Evolutionary conservation across 176 grass and related monocot genomes (phyloP).

Genomic region (Bolboschoenus planiculmis): DNA sequence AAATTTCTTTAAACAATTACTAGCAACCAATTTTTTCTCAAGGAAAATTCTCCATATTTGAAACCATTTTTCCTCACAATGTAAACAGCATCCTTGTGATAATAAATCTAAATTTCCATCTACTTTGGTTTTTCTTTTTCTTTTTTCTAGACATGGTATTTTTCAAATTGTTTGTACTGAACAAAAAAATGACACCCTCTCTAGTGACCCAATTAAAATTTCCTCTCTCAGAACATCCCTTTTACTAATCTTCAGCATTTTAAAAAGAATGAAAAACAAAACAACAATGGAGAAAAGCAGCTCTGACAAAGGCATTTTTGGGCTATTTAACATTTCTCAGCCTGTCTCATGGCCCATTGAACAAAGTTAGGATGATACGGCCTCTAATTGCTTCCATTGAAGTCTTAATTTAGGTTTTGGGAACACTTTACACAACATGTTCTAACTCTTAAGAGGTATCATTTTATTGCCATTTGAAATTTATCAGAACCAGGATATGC

Average conservation of each 20-base stretch:
- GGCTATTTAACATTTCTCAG: neutral
- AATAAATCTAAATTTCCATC: neutral
- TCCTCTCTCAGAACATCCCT: neutral
- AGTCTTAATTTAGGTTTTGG: neutral
- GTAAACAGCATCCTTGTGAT: neutral
- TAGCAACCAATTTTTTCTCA: neutral
- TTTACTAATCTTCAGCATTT: neutral
- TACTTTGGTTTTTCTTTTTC: neutral
- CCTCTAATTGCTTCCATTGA: neutral
- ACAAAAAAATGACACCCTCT: neutral
- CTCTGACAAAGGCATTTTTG: neutral
- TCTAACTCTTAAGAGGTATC: neutral
- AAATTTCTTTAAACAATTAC: neutral
- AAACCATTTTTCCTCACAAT: neutral
- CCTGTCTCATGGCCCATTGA: neutral
- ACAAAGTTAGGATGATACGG: too few species aligned
- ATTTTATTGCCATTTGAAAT: neutral
- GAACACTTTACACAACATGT: neutral
- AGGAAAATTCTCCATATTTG: neutral
- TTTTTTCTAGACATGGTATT: neutral
- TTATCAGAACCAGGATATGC: neutral
- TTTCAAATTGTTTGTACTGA: neutral
- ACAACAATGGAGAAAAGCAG: neutral
- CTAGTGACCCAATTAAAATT: neutral
- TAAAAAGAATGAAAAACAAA: neutral